phyloP scores from a whole-genome alignment of 1,284 basidiomycete genomes.

The Boletus hoseneyae region DNA sequence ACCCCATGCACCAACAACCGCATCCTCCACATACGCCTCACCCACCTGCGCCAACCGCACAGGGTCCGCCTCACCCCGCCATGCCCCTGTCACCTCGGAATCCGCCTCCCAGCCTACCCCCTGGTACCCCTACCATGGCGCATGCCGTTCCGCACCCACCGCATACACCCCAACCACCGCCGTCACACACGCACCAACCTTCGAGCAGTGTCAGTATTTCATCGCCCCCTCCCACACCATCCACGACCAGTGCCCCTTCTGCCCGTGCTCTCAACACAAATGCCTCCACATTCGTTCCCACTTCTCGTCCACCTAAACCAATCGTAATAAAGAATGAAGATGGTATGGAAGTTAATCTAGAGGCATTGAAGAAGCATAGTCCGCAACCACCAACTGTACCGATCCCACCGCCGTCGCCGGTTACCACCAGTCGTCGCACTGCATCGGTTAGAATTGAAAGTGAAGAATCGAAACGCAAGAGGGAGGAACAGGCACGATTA shows the following conservation, averaged over 20 bases:
- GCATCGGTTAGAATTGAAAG: conserved; percentile 52
- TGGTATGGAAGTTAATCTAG: conserved; percentile 59
- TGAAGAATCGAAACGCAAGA: conserved; percentile 51
- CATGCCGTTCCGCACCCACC: conserved; percentile 50
- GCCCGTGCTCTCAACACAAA: conserved; percentile 52
- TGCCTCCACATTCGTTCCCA: conserved; percentile 64
- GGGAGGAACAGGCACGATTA: conserved; percentile 50
- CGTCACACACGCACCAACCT: conserved; percentile 48
- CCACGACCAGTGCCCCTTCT: conserved; percentile 41
- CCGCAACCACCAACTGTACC: conserved; percentile 41
- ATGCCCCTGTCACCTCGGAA: conserved; percentile 66
- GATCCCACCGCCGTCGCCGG: conserved; percentile 40
- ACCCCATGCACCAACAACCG: conserved; percentile 40
- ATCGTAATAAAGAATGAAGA: conserved; percentile 44
- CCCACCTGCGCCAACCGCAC: conserved; percentile 25
- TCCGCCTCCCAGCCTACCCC: conserved; percentile 49
- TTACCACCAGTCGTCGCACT: conserved; percentile 34
- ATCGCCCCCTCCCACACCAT: conserved; percentile 68
- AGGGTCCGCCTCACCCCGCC: conserved; percentile 41
- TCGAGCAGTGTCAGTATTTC: conserved; percentile 48
- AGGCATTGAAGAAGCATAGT: conserved; percentile 47
- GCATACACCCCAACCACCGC: conserved; percentile 50
- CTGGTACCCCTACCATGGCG: conserved; percentile 61
- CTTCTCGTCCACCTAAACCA: conserved; percentile 22
- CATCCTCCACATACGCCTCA: conserved; percentile 35